Base-by-base conservation (phyloP, 768 basidiomycete species). In the Tricholoma flavovirens region DNA sequence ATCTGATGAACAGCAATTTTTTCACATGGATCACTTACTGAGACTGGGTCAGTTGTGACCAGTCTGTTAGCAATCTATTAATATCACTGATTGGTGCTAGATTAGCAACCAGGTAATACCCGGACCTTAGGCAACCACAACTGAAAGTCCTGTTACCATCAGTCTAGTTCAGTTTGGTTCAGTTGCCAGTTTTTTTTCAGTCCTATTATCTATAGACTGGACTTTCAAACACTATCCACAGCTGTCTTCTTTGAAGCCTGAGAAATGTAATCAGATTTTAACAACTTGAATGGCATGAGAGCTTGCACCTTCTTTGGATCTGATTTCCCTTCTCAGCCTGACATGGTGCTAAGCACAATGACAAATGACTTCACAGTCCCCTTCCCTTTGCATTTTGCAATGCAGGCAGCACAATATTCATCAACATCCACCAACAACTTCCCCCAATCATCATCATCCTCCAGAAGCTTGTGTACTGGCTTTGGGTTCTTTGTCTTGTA, bases 401-500 rank as follows among this genome's bases (percentile, higher is more conserved):
- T 42, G 3, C 5, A 38, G 12, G 10, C 11, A 1, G 1, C 21
- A 17, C 46, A 40, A 40, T 59, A 51, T n/a, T 21, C 56, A 35
- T 42, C 32, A 6, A 57, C 56, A 29, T 56, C 46, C 10, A 19
- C 22, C 0, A 63, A 29, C 8, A 63, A 50, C 10, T 32, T 51
- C 17, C 40, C 40, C 57, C 59, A 63, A n/a, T 45, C 42, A 9
- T 52, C 17, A 10, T 53, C 43, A 48, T 58, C 58, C 33, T 63
- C 62, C 3, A 63, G 53, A 8, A 59, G 53, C 54, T 63, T 63
- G 2, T 60, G 62, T 45, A 56, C 22, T 10, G 62, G 62, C 46
- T 61, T 63, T 2, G 58, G 56, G 40, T 26, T 59, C 49, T 63
- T 63, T 17, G 60, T 56, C 22, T 50, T 22, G 33, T 55, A 63